Percentiles rank a stretch among this genome's conserved stretches.
Evolutionary conservation across 169 alveolate genomes (phyloP).

Genomic region (Amoebophrya sp.): DNA sequence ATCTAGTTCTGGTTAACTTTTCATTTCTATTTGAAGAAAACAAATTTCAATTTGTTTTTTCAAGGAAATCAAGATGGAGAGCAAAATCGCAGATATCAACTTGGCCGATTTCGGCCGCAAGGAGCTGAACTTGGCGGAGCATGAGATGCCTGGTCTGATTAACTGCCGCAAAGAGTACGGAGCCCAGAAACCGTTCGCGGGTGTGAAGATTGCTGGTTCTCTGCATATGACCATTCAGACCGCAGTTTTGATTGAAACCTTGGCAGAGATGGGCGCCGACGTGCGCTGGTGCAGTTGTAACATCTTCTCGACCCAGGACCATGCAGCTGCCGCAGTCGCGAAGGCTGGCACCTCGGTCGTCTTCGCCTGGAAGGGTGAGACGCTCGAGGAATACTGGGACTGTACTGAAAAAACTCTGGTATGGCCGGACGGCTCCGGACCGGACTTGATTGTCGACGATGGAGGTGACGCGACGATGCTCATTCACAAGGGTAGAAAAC

Average conservation of each 20-base stretch:
- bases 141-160: conserved; percentile 96
- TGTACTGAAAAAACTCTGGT: conserved; percentile 85
- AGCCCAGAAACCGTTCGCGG: conserved; percentile 77
- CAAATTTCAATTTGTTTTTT: no score
- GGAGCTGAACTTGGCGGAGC: conserved; percentile 85
- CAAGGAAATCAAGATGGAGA: not conserved
- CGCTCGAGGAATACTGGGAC: conserved; percentile 94
- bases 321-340: conserved; percentile 92
- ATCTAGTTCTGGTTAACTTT: no score
- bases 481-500: conserved; percentile 87
- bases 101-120: conserved; percentile 87
- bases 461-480: conserved; percentile 95
- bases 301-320: conserved; percentile 94
- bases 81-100: conserved; percentile 72
- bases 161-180: conserved; percentile 80
- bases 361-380: conserved; percentile 96
- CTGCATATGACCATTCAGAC: conserved; percentile 96
- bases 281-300: conserved; percentile 97
- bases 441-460: conserved; percentile 93
- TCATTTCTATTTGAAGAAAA: no score
- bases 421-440: conserved; percentile 92
- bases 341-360: conserved; percentile 78
- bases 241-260: conserved; percentile 76
- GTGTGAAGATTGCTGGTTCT: conserved; percentile 91
- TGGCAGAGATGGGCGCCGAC: conserved; percentile 86